phyloP scores from a whole-genome alignment of 164 flowering plant species.

The Dillenia turbinata region DNA sequence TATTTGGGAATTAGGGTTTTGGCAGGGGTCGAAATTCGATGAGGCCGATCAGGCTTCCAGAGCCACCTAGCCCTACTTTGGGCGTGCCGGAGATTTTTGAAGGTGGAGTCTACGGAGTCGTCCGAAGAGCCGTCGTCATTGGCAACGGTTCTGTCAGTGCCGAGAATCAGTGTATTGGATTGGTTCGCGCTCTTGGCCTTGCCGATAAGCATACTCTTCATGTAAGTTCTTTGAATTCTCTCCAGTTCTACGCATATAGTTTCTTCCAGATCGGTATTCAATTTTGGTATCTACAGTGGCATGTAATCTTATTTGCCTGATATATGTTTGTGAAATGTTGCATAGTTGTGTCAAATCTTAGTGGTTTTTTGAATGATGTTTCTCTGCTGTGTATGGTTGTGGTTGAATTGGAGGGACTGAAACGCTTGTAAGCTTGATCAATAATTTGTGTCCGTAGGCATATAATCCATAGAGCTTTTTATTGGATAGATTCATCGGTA shows the following conservation, averaged over 20 bases:
- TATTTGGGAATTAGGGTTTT: conserved; percentile 3
- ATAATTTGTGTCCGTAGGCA: too few species aligned
- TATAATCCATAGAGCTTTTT: too few species aligned
- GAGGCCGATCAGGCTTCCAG: conserved; percentile 85
- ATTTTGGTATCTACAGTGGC: too few species aligned
- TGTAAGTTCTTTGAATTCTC: conserved; percentile 33
- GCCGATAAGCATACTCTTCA: conserved; percentile 59
- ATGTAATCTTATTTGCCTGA: too few species aligned
- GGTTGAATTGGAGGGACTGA: too few species aligned
- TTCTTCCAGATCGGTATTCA: too few species aligned
- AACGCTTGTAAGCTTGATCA: too few species aligned
- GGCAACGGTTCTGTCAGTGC: conserved; percentile 79
- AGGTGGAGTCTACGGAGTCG: conserved; percentile 58
- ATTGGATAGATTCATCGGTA: too few species aligned
- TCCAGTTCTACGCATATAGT: background rate
- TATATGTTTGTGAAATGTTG: too few species aligned
- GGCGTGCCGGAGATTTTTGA: conserved; percentile 84
- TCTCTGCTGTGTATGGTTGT: too few species aligned
- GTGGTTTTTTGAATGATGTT: too few species aligned
- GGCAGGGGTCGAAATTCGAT: conserved; percentile 16
- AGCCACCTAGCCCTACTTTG: conserved; percentile 58
- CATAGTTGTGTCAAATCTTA: too few species aligned
- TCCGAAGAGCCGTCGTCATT: conserved; percentile 74
- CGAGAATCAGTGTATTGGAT: conserved; percentile 86
- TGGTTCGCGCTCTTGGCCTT: conserved; percentile 88